phyloP scores from a whole-genome alignment of 192 early-diverging fungal species.

The Dimargaris xerosporica region DNA sequence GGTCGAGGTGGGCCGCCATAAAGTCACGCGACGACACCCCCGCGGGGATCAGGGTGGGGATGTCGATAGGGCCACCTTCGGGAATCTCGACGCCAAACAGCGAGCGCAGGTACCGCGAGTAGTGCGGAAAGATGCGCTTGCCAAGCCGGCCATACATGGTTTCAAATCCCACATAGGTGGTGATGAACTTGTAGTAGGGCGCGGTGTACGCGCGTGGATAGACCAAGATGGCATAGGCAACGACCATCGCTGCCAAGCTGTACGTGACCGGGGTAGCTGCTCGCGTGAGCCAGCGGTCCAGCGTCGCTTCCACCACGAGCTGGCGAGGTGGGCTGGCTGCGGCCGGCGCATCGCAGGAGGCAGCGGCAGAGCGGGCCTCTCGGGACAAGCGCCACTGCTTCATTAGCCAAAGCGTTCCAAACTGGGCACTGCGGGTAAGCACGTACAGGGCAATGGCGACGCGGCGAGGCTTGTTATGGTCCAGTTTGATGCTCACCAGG shows the following conservation, averaged over 20 bases:
- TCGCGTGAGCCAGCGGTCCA: conserved; percentile 22
- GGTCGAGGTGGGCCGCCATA: conserved; percentile 31
- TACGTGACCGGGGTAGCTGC: conserved; percentile 30
- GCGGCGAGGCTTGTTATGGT: conserved; percentile 38
- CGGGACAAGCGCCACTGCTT: conserved; percentile 33
- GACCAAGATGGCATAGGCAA: conserved; percentile 35
- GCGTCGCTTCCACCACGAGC: conserved; percentile 19
- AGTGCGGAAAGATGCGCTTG: conserved; percentile 12
- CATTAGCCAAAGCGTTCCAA: conserved; percentile 42
- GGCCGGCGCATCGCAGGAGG: neutral
- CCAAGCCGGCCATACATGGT: conserved; percentile 15
- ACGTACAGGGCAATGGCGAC: conserved; percentile 47
- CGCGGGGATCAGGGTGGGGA: conserved; percentile 23
- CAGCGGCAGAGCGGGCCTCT: conserved; percentile 13
- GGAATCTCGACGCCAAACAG: neutral
- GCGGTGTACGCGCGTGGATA: conserved; percentile 37
- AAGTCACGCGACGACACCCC: conserved; percentile 33
- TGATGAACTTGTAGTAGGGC: conserved; percentile 39
- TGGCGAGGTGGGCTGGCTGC: too few relatives aligned
- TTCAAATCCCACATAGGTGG: conserved; percentile 22
- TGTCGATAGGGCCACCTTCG: neutral
- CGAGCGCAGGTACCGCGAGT: conserved; percentile 12
- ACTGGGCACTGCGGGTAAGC: conserved; percentile 44
- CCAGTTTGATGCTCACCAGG: conserved; percentile 37
- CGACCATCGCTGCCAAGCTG: conserved; percentile 29